Evolutionary conservation across 345 rosid species (phyloP).

Genomic region (Hibiscus mutabilis): DNA sequence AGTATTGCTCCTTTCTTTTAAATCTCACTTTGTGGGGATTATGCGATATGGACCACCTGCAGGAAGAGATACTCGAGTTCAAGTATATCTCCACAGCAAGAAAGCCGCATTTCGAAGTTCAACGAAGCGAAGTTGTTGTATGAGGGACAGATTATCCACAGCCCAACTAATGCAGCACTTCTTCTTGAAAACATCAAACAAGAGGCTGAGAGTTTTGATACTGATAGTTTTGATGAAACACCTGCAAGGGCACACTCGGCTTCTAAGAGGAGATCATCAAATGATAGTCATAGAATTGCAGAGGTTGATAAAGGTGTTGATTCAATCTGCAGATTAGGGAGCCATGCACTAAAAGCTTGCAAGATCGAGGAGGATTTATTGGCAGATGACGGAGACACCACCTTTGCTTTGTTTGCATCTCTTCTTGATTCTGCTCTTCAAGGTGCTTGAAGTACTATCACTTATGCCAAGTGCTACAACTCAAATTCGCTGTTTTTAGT

Average conservation of each 20-base stretch:
- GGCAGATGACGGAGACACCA: constrained; percentile 61
- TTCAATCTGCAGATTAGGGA: constrained; percentile 42
- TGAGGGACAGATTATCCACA: constrained; percentile 73
- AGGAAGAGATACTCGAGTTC: constrained; percentile 70
- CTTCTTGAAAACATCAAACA: constrained; percentile 90
- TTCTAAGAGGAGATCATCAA: constrained; percentile 41
- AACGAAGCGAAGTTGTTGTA: constrained; percentile 59
- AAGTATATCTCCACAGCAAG: constrained; percentile 48
- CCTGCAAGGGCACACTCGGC: constrained; percentile 36
- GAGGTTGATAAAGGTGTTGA: constrained; percentile 38
- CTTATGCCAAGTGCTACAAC: not conserved
- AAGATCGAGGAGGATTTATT: constrained; percentile 75
- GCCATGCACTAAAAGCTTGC: constrained; percentile 63
- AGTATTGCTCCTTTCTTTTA: not conserved
- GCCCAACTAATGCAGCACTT: constrained; percentile 86
- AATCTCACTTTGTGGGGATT: not conserved
- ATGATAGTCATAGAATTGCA: constrained; percentile 30
- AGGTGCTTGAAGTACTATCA: constrained; percentile 37
- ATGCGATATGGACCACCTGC: constrained; percentile 13
- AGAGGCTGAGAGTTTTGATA: constrained; percentile 58
- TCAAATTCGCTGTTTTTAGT: not conserved
- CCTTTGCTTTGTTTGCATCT: constrained; percentile 72
- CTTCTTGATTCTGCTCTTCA: constrained; percentile 83
- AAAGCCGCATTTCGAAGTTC: constrained; percentile 38
- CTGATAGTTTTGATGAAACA: constrained; percentile 39